Conservation (phyloP, 768 basidiomycete genomes). For the Coprinellus micaceus region DNA sequence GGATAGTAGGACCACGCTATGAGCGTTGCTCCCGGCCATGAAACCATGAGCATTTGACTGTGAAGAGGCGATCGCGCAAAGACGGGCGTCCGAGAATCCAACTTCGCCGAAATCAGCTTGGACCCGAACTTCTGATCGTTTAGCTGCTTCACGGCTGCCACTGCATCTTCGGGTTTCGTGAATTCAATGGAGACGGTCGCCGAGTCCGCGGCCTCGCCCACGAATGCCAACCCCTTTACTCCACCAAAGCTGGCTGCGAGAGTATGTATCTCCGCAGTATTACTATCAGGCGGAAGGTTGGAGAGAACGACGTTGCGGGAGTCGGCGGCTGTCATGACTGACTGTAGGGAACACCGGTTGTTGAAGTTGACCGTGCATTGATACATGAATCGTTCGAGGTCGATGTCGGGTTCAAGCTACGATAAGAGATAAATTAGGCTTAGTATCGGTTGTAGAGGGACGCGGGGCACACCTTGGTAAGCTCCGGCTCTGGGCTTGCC, state of each 20-base stretch:
- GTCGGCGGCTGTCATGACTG: slow-evolving; percentile 37
- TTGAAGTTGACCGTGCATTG: slow-evolving; percentile 33
- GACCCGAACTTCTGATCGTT: slow-evolving; percentile 25
- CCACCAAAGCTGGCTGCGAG: slow-evolving; percentile 31
- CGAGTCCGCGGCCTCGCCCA: slow-evolving; percentile 18
- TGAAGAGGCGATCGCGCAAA: slow-evolving; percentile 8
- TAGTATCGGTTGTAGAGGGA: too few relatives aligned
- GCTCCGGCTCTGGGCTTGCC: background rate
- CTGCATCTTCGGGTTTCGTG: slow-evolving; percentile 24
- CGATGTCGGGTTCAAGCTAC: slow-evolving; percentile 17
- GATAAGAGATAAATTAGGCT: slow-evolving; percentile 1
- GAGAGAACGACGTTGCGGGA: slow-evolving; percentile 35
- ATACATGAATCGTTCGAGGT: slow-evolving; percentile 22
- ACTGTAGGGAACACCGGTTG: slow-evolving; percentile 24
- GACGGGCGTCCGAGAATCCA: slow-evolving; percentile 20
- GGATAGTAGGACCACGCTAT: slow-evolving; percentile 47
- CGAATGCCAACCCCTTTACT: slow-evolving; percentile 18
- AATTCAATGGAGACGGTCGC: slow-evolving; percentile 28
- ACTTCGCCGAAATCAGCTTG: slow-evolving; percentile 23
- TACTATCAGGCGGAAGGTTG: slow-evolving; percentile 34
- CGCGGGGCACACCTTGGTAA: background rate
- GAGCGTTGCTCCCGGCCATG: slow-evolving; percentile 40
- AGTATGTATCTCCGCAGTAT: slow-evolving; percentile 25
- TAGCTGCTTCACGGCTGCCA: slow-evolving; percentile 30
- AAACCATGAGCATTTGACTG: slow-evolving; percentile 8